A percentile compares a stretch with the other conserved stretches of the same genome.
phyloP scores from a whole-genome alignment of 352 stramenopile genomes.

The Phytophthora pini region DNA sequence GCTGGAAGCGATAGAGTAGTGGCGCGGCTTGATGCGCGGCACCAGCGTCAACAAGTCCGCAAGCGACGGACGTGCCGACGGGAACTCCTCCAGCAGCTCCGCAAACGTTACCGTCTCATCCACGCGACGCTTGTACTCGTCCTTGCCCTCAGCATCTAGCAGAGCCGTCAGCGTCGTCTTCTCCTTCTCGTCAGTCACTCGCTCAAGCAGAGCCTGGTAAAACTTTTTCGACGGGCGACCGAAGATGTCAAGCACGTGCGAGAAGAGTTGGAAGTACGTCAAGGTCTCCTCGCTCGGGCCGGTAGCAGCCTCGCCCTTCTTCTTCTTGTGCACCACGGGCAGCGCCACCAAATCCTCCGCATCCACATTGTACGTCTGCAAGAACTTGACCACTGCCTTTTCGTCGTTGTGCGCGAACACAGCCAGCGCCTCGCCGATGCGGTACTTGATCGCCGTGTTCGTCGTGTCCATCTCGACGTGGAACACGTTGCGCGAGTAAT shows the following conservation, averaged over 20 bases:
- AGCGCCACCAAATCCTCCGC: conserved; percentile 74
- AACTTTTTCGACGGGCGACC: conserved; percentile 86
- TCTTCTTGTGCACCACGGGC: conserved; percentile 63
- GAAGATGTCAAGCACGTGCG: conserved; percentile 87
- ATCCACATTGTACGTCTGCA: conserved; percentile 71
- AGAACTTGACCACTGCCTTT: conserved; percentile 74
- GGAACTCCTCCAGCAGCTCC: conserved; percentile 79
- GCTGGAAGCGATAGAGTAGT: conserved; percentile 92
- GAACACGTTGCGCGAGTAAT: conserved; percentile 90
- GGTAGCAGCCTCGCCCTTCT: conserved; percentile 42
- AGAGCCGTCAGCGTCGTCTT: conserved; percentile 56
- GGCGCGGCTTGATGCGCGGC: conserved; percentile 86
- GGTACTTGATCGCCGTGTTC: conserved; percentile 83
- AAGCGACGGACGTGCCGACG: conserved; percentile 69
- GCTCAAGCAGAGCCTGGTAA: conserved; percentile 71
- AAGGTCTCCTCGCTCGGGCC: conserved; percentile 63
- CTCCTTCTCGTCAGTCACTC: conserved; percentile 78
- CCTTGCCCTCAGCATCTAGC: conserved; percentile 76
- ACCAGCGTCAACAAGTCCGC: conserved; percentile 72
- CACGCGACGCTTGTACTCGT: conserved; percentile 82
- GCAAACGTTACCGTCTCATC: conserved; percentile 83
- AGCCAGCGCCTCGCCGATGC: conserved; percentile 82
- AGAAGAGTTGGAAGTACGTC: conserved; percentile 85
- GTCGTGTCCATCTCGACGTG: conserved; percentile 89
- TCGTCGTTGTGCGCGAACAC: conserved; percentile 88